Evolutionary conservation across 2,329 filamentous ascomycete species (phyloP).

Genomic region (Paraconiothyrium sp.): DNA sequence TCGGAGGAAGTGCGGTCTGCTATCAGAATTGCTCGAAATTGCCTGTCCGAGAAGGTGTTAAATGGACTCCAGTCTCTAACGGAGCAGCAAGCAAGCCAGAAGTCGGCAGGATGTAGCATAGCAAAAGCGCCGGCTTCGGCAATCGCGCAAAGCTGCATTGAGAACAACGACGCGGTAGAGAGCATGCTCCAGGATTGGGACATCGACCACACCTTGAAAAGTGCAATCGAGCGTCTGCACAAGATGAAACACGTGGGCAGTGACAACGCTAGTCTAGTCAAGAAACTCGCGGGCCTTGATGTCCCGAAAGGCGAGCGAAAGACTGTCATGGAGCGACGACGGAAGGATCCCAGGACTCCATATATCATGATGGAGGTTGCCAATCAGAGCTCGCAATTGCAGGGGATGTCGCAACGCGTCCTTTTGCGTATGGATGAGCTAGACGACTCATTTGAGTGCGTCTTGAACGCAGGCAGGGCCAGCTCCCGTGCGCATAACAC

Average conservation of each 20-base stretch:
- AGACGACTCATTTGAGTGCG: slow-evolving; percentile 18
- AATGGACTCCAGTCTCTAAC: slow-evolving; percentile 24
- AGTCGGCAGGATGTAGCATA: slow-evolving; percentile 10
- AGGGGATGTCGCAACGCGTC: slow-evolving; percentile 17
- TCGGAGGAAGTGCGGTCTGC: slow-evolving; percentile 10
- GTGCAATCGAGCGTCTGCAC: background rate
- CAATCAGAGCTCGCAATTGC: slow-evolving; percentile 17
- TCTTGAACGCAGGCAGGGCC: background rate
- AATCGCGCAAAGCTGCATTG: slow-evolving; percentile 1
- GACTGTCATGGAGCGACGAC: slow-evolving; percentile 17
- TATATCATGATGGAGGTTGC: slow-evolving; percentile 25
- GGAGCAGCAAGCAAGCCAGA: slow-evolving; percentile 28
- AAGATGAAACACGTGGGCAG: slow-evolving; percentile 3
- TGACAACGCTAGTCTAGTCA: slow-evolving; percentile 15
- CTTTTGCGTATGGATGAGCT: slow-evolving; percentile 15
- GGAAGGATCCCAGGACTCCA: slow-evolving; percentile 22
- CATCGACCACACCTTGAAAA: background rate
- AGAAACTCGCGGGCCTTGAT: slow-evolving; percentile 27
- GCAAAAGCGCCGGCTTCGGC: background rate
- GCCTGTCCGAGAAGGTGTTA: slow-evolving; percentile 18
- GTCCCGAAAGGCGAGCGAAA: slow-evolving; percentile 16
- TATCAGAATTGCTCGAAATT: slow-evolving; percentile 20
- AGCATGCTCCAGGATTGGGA: slow-evolving; percentile 1
- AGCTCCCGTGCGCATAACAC: background rate
- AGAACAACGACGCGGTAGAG: slow-evolving; percentile 6